phyloP scores from a whole-genome alignment of 2,329 filamentous ascomycete genomes.

The Aspergillus candidus region DNA sequence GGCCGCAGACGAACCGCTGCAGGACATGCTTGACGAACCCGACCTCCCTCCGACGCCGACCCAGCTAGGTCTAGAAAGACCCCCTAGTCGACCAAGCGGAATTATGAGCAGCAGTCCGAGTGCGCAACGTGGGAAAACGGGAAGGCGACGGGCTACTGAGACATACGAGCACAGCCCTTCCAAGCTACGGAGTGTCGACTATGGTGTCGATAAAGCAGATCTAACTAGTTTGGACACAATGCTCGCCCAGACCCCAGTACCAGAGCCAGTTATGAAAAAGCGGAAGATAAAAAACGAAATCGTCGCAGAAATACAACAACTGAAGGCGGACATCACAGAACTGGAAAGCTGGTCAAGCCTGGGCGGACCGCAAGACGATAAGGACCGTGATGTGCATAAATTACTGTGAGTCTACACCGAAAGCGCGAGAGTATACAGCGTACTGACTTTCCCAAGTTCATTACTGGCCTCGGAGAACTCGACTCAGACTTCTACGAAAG shows the following conservation, averaged over 20 bases:
- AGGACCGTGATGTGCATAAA: conserved; percentile 26
- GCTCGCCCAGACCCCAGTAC: conserved; percentile 12
- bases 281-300: conserved; percentile 50
- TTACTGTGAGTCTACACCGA: conserved; percentile 27
- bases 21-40: conserved; percentile 48
- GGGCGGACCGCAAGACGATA: conserved; percentile 30
- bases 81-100: conserved; percentile 26
- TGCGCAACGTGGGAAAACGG: conserved; percentile 21
- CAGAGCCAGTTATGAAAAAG: conserved; percentile 38
- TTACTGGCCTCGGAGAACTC: conserved; percentile 27
- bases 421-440: not conserved
- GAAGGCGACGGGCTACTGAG: conserved; percentile 21
- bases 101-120: conserved; percentile 35
- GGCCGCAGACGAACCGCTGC: conserved; percentile 15
- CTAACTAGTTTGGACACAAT: conserved; percentile 3
- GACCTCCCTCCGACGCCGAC: conserved; percentile 53
- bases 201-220: conserved; percentile 10
- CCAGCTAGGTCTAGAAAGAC: conserved; percentile 33
- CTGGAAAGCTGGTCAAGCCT: conserved; percentile 55
- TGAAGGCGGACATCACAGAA: conserved; percentile 55
- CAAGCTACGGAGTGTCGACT: conserved; percentile 18
- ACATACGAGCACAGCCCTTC: conserved; percentile 25
- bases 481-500: conserved; percentile 16
- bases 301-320: conserved; percentile 48
- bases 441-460: conserved; percentile 24